Evolutionary conservation across 2,329 filamentous ascomycete genomes (phyloP).

Genomic region (Monosporascus sp.): DNA sequence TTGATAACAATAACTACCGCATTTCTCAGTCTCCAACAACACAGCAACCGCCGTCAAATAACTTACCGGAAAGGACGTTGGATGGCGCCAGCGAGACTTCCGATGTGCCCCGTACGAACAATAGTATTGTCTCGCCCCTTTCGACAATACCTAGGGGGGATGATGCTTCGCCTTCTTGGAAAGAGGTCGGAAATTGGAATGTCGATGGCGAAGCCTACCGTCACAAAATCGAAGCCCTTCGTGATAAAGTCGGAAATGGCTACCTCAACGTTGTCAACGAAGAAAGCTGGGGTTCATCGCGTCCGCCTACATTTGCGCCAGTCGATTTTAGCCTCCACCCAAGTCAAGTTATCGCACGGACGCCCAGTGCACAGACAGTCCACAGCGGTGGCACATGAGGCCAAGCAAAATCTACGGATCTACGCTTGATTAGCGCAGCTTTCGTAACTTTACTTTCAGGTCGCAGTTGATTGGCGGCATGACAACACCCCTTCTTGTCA

Average conservation of each 20-base stretch:
- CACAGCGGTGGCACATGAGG: constrained; percentile 50
- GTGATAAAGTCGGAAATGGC: constrained; percentile 77
- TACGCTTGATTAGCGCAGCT: constrained; percentile 6
- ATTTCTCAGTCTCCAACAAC: constrained; percentile 37
- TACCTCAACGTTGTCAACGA: constrained; percentile 86
- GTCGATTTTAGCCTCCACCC: constrained; percentile 35
- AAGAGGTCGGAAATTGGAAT: constrained; percentile 54
- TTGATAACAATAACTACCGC: constrained; percentile 35
- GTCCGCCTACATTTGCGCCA: constrained; percentile 32
- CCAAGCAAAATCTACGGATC: constrained; percentile 23
- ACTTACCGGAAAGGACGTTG: constrained; percentile 29
- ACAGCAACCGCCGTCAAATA: constrained; percentile 20
- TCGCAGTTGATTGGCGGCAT: constrained; percentile 8
- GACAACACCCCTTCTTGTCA: constrained; percentile 8
- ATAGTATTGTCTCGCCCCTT: constrained; percentile 29
- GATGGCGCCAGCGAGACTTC: constrained; percentile 21
- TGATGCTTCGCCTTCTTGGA: constrained; percentile 32
- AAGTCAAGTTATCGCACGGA: constrained; percentile 30
- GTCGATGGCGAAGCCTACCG: constrained; percentile 73
- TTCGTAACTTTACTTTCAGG: constrained; percentile 4
- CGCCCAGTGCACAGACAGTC: constrained; percentile 41
- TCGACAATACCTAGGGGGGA: constrained; percentile 27
- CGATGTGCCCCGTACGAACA: constrained; percentile 35
- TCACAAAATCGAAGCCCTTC: constrained; percentile 80
- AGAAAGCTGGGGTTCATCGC: constrained; percentile 56